Conservation (phyloP, 164 flowering plant species). For the Dillenia suffruticosa region DNA sequence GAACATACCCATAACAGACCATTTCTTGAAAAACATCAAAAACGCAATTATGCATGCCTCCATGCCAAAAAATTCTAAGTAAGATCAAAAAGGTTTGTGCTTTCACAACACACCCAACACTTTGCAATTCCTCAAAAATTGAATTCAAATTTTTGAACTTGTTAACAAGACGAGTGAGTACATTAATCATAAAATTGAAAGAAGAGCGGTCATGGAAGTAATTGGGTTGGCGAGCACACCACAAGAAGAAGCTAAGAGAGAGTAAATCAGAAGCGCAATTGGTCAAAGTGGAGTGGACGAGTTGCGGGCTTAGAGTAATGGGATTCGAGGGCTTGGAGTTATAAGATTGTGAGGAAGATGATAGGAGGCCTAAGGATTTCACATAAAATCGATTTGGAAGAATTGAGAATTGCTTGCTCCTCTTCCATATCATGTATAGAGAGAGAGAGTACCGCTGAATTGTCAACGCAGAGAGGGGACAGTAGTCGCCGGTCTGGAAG, state of each 20-base stretch:
- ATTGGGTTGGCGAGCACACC: conserved; percentile 53
- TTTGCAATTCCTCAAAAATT: conserved; percentile 34
- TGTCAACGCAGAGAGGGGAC: no score
- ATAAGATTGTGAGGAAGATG: no score
- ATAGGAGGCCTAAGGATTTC: no score
- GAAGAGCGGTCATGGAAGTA: conserved; percentile 37
- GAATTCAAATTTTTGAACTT: conserved; percentile 26
- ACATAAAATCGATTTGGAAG: no score
- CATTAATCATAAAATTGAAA: conserved; percentile 33
- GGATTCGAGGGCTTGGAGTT: no score
- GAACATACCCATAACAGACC: conserved; percentile 38
- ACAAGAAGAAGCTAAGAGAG: conserved; percentile 53
- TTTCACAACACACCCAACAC: conserved; percentile 39
- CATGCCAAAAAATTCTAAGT: conserved; percentile 58
- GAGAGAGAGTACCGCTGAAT: no score
- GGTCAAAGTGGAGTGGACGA: conserved; percentile 31
- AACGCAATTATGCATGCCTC: conserved; percentile 39
- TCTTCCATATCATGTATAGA: no score
- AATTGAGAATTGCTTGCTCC: no score
- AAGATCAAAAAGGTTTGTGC: conserved; percentile 50
- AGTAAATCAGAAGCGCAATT: conserved; percentile 53
- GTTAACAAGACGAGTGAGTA: conserved; percentile 29
- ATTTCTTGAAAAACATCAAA: conserved; percentile 49
- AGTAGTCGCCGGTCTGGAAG: no score
- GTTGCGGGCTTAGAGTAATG: conserved; percentile 21